Evolutionary conservation across 2,329 filamentous ascomycete genomes (phyloP).

Genomic region (Trematosphaeria pertusa): DNA sequence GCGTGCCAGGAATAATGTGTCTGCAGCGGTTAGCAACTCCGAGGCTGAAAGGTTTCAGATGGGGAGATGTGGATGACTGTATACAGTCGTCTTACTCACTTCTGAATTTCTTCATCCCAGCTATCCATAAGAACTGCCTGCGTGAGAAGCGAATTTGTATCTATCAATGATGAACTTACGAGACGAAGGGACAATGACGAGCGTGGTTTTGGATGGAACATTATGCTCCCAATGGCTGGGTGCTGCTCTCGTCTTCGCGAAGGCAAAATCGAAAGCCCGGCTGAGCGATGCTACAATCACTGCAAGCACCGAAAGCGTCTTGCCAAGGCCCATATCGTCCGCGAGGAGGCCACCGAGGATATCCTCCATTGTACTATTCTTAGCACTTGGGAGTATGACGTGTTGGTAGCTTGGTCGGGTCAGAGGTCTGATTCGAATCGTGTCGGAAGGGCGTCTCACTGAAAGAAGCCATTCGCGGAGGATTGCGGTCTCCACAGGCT

Average conservation of each 20-base stretch:
- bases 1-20: conserved; percentile 2
- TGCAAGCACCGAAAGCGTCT: conserved; percentile 59
- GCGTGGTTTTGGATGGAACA: conserved; percentile 46
- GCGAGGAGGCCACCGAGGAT: conserved; percentile 56
- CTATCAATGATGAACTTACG: conserved; percentile 35
- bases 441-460: too few species aligned
- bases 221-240: neutral
- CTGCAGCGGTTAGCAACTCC: conserved; percentile 3
- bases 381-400: conserved; percentile 71
- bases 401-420: conserved; percentile 47
- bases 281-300: conserved; percentile 39
- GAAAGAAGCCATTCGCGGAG: too few species aligned
- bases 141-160: neutral
- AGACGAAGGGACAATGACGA: conserved; percentile 56
- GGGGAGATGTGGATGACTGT: neutral
- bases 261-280: conserved; percentile 6
- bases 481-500: conserved; percentile 10
- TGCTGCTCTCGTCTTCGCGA: neutral
- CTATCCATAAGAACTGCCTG: conserved; percentile 12
- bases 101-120: conserved; percentile 7
- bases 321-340: conserved; percentile 66
- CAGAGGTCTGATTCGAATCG: neutral
- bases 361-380: conserved; percentile 23
- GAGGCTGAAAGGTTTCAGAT: neutral
- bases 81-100: conserved; percentile 30